These are phyloP conservation scores for Acanthamoeba healyi DNA, from an alignment of 208 protist genomes.

Conservation along the genomic window DNA sequence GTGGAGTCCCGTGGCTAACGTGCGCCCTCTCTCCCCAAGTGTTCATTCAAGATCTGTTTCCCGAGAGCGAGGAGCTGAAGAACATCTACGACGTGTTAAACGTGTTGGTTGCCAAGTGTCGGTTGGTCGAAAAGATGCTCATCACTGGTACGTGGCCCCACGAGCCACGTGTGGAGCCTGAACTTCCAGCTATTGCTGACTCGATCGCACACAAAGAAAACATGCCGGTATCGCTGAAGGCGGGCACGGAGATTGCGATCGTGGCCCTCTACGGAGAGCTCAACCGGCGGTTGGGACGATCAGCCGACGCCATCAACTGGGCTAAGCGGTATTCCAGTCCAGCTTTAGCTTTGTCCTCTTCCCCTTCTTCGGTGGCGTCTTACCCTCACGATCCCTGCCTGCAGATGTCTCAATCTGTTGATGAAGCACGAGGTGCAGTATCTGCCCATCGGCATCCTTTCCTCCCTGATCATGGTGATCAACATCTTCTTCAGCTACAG, in stretches of 20 bases:
- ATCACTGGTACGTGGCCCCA: neutral
- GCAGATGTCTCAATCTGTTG: neutral
- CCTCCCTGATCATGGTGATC: slow-evolving; percentile 9
- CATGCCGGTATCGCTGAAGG: neutral
- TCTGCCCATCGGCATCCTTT: neutral
- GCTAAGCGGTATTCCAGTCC: neutral
- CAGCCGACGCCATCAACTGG: neutral
- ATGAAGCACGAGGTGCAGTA: neutral
- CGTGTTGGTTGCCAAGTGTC: neutral
- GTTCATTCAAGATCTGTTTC: neutral
- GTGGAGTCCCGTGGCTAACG: too few species aligned
- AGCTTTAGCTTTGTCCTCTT: neutral
- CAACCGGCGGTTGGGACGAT: neutral
- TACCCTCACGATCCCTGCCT: too few species aligned
- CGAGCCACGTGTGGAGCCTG: too few species aligned
- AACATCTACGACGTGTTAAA: neutral
- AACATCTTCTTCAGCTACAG: neutral
- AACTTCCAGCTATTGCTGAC: too few species aligned
- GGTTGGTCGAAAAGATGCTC: neutral
- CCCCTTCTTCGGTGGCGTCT: too few species aligned
- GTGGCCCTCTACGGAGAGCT: slow-evolving; percentile 2
- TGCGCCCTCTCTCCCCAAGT: neutral
- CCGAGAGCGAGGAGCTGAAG: neutral
- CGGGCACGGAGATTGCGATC: neutral
- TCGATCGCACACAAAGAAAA: too few species aligned